Evolutionary conservation across 2,329 filamentous ascomycete genomes (phyloP).

Genomic region (Trichothecium sympodiale): DNA sequence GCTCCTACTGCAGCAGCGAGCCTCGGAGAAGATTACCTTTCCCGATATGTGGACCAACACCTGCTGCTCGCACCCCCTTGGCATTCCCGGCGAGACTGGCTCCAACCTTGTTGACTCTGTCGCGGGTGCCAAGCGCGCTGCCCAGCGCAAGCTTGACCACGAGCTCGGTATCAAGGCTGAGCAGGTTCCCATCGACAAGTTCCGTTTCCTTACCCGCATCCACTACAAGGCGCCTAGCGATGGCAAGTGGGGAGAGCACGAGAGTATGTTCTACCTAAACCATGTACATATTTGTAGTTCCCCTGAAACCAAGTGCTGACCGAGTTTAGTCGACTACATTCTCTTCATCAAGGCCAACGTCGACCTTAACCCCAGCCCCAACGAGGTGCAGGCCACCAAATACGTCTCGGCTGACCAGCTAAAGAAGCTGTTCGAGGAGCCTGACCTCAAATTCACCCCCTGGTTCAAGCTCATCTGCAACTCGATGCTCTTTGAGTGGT

Average conservation of each 20-base stretch:
- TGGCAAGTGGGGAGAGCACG: constrained; percentile 97
- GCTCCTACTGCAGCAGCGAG: constrained; percentile 88
- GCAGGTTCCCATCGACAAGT: constrained; percentile 84
- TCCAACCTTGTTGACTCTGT: constrained; percentile 69
- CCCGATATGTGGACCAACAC: constrained; percentile 99
- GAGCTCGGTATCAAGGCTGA: constrained; percentile 84
- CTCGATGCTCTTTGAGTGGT: constrained; percentile 97
- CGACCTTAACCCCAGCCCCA: constrained; percentile 68
- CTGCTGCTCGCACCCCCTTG: constrained; percentile 94
- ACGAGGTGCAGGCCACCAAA: constrained; percentile 77
- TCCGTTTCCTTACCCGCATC: constrained; percentile 89
- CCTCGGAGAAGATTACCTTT: constrained; percentile 96
- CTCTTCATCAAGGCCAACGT: constrained; percentile 95
- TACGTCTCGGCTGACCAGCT: constrained; percentile 78
- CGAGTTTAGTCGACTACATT: constrained; percentile 80
- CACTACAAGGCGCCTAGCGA: constrained; percentile 97
- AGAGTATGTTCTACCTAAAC: constrained; percentile 52
- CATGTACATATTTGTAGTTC: no score
- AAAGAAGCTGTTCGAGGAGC: constrained; percentile 75
- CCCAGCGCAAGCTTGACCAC: constrained; percentile 86
- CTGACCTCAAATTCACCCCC: constrained; percentile 76
- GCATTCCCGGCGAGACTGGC: constrained; percentile 84
- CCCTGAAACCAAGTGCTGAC: no score
- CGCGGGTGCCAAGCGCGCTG: constrained; percentile 79
- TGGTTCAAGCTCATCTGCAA: constrained; percentile 99